phyloP scores from a whole-genome alignment of 1,284 basidiomycete genomes.

The Schizopora paradoxa region DNA sequence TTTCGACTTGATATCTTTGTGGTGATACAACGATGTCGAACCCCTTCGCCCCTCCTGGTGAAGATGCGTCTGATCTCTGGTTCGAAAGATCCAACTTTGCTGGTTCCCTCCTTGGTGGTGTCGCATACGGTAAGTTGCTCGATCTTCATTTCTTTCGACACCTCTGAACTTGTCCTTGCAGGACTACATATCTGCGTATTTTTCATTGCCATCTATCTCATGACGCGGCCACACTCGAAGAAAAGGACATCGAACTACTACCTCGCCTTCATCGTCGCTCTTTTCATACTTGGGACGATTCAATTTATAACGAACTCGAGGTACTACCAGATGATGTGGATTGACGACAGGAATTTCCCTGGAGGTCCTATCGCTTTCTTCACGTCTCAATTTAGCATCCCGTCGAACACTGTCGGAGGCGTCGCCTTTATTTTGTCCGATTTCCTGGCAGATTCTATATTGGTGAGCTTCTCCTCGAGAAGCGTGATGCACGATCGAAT shows the following conservation, averaged over 20 bases:
- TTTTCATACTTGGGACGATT: constrained; percentile 29
- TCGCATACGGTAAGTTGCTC: constrained; percentile 14
- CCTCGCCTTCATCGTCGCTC: too few species aligned
- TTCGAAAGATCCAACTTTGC: constrained; percentile 12
- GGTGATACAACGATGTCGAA: too few species aligned
- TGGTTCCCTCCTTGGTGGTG: constrained; percentile 14
- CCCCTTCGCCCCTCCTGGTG: too few species aligned
- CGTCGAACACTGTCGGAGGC: too few species aligned
- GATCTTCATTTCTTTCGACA: not conserved
- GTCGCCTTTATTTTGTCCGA: too few species aligned
- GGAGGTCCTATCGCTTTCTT: not conserved
- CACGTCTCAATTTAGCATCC: not conserved
- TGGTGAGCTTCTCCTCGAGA: too few species aligned
- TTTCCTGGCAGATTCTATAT: too few species aligned
- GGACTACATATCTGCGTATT: not conserved
- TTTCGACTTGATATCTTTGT: too few species aligned
- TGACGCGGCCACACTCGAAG: too few species aligned
- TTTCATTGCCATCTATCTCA: not conserved
- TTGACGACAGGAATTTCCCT: constrained; percentile 9
- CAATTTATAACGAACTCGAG: constrained; percentile 27
- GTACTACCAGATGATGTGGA: constrained; percentile 32
- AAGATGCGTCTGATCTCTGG: constrained; percentile 18
- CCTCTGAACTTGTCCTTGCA: not conserved
- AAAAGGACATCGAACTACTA: too few species aligned
- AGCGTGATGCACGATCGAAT: too few species aligned